Percentiles rank a stretch among this genome's conserved stretches.
phyloP scores from a whole-genome alignment of 1,284 basidiomycete genomes.

The Pholiota adiposa region DNA sequence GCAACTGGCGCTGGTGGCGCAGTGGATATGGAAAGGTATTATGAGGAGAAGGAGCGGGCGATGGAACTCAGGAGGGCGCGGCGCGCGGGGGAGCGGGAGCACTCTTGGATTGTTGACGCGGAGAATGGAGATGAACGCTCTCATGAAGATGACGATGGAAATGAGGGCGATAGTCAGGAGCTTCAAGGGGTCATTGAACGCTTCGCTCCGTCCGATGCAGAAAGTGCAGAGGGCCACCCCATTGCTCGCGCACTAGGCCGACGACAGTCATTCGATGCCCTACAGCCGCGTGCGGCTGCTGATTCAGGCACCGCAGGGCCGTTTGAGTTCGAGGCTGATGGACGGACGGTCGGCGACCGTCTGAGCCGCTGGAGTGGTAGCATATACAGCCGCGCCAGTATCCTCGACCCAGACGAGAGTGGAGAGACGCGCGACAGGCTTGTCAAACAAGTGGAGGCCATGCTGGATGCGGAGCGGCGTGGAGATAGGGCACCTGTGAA shows the following conservation, averaged over 20 bases:
- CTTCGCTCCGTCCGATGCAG: constrained; percentile 25
- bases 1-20: background rate
- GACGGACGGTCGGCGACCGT: constrained; percentile 27
- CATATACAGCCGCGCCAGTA: constrained; percentile 52
- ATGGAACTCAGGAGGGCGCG: background rate
- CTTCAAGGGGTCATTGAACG: constrained; percentile 35
- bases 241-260: constrained; percentile 24
- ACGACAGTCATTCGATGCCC: constrained; percentile 31
- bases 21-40: constrained; percentile 2
- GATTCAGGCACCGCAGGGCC: constrained; percentile 6
- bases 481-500: constrained; percentile 19
- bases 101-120: constrained; percentile 6
- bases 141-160: constrained; percentile 10
- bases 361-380: constrained; percentile 48
- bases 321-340: constrained; percentile 14
- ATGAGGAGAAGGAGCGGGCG: constrained; percentile 8
- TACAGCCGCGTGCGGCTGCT: constrained; percentile 13
- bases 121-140: constrained; percentile 15
- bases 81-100: constrained; percentile 1
- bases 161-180: constrained; percentile 28
- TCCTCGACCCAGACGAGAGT: constrained; percentile 58
- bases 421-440: constrained; percentile 52
- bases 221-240: constrained; percentile 12
- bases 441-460: constrained; percentile 51
- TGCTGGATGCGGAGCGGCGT: constrained; percentile 46